Conservation (phyloP, 352 stramenopile species). For the Globisporangium heterothallicum region DNA sequence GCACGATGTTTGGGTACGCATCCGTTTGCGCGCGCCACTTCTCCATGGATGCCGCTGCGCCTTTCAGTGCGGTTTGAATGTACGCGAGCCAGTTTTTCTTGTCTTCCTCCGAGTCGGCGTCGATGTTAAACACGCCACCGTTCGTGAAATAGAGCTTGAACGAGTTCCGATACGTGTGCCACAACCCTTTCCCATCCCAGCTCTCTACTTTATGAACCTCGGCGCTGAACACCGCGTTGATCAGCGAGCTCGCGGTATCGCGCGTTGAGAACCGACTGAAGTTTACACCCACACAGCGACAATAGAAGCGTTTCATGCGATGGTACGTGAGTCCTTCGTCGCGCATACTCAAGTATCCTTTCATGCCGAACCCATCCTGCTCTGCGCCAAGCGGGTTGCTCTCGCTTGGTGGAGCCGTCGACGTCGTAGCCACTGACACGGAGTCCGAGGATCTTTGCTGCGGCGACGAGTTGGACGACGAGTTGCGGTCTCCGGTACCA, state of each 20-base stretch:
- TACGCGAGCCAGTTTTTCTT: constrained; percentile 75
- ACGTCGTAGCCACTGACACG: constrained; percentile 1
- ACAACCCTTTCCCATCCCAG: constrained; percentile 81
- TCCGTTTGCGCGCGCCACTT: constrained; percentile 35
- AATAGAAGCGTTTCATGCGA: constrained; percentile 85
- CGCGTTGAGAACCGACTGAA: constrained; percentile 71
- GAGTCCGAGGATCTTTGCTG: constrained; percentile 5
- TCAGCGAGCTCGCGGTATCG: constrained; percentile 48
- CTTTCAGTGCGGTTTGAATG: constrained; percentile 57
- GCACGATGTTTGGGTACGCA: constrained; percentile 32
- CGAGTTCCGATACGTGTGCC: constrained; percentile 78
- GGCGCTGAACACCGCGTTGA: constrained; percentile 58
- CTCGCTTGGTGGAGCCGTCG: constrained; percentile 1
- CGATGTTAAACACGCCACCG: constrained; percentile 69
- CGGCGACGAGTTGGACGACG: constrained; percentile 1
- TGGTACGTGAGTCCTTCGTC: constrained; percentile 81
- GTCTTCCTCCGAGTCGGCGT: constrained; percentile 77
- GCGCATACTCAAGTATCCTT: constrained; percentile 75
- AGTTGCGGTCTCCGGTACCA: neutral
- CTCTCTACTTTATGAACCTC: constrained; percentile 74
- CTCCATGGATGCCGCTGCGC: constrained; percentile 23
- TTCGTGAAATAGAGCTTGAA: constrained; percentile 82
- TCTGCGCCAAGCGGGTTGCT: constrained; percentile 30
- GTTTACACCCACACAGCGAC: constrained; percentile 71
- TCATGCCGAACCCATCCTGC: constrained; percentile 60